Evolutionary conservation across 2,329 filamentous ascomycete species (phyloP).

Genomic region (Geosmithia morbida): DNA sequence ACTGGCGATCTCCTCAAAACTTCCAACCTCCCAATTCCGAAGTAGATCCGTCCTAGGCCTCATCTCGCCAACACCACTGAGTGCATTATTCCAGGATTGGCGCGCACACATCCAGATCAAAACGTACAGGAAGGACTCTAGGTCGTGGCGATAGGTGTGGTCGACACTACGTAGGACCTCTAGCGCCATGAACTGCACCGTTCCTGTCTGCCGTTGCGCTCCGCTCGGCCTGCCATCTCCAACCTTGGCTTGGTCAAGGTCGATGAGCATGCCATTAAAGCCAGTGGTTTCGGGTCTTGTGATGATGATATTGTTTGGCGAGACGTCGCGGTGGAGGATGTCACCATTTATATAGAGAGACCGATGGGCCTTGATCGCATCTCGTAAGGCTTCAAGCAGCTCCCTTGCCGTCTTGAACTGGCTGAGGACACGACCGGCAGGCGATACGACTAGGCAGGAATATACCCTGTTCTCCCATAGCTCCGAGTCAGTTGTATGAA

Average conservation of each 20-base stretch:
- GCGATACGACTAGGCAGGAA: constrained; percentile 1
- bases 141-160: constrained; percentile 4
- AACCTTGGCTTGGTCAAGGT: constrained; percentile 16
- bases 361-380: constrained; percentile 19
- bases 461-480: not conserved
- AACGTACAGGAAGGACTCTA: constrained; percentile 6
- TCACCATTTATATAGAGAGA: constrained; percentile 15
- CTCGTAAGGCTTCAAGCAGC: constrained; percentile 17
- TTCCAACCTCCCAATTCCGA: not conserved
- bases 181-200: constrained; percentile 18
- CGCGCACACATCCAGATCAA: constrained; percentile 5
- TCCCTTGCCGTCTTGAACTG: constrained; percentile 13
- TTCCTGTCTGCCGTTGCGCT: constrained; percentile 12
- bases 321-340: constrained; percentile 22
- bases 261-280: constrained; percentile 15
- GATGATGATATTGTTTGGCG: constrained; percentile 21
- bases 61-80: not conserved
- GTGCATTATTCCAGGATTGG: constrained; percentile 3
- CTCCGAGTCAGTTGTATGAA: not conserved
- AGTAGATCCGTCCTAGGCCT: not conserved
- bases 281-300: constrained; percentile 6
- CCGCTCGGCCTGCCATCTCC: constrained; percentile 8
- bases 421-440: constrained; percentile 5
- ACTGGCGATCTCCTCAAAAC: not conserved
- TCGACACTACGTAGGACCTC: constrained; percentile 13